Evolutionary conservation across 768 basidiomycete species (phyloP).

Genomic region (Trametes sanguinea): DNA sequence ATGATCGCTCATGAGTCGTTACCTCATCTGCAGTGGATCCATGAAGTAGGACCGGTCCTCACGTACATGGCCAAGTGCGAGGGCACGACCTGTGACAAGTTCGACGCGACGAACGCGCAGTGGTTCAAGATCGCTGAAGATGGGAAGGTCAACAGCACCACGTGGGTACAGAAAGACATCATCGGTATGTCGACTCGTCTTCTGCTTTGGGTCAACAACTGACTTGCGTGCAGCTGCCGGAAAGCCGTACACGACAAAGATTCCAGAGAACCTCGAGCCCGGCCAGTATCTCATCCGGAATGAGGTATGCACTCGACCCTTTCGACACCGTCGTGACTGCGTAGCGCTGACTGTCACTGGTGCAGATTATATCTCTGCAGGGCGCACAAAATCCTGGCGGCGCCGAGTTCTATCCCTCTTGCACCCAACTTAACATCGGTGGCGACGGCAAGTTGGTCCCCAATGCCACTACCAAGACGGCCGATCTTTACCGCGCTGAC

Average conservation of each 20-base stretch:
- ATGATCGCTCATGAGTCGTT: not conserved
- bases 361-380: slow-evolving; percentile 39
- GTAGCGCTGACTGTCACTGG: not conserved
- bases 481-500: slow-evolving; percentile 68
- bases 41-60: slow-evolving; percentile 68
- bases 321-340: not conserved
- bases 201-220: not conserved
- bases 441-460: slow-evolving; percentile 57
- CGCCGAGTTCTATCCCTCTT: slow-evolving; percentile 79
- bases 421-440: slow-evolving; percentile 53
- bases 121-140: slow-evolving; percentile 55
- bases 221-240: not conserved
- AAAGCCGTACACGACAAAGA: not conserved
- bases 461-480: slow-evolving; percentile 55
- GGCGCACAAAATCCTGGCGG: slow-evolving; percentile 40
- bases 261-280: slow-evolving; percentile 46
- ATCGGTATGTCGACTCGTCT: not conserved
- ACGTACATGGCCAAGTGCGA: slow-evolving; percentile 72
- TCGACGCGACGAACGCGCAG: slow-evolving; percentile 55
- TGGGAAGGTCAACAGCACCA: slow-evolving; percentile 36
- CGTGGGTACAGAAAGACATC: not conserved
- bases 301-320: slow-evolving; percentile 29
- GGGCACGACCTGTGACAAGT: slow-evolving; percentile 56
- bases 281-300: slow-evolving; percentile 78
- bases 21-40: slow-evolving; percentile 41